Evolutionary conservation across 768 basidiomycete species (phyloP).

Genomic region (Neoboletus magnificus): DNA sequence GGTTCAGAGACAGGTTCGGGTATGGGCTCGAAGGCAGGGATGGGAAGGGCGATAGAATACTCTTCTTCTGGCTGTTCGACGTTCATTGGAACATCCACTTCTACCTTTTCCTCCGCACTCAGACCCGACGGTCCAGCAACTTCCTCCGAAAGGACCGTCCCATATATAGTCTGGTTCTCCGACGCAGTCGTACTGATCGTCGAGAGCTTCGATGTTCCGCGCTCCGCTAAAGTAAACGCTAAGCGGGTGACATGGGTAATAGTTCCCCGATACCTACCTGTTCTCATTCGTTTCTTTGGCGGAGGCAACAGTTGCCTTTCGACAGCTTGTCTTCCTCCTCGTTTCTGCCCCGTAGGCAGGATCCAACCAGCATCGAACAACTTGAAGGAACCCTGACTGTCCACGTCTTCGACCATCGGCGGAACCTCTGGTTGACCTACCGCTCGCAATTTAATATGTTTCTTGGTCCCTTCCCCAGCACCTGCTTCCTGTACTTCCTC

Average conservation of each 20-base stretch:
- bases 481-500: conserved; percentile 3
- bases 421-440: conserved; percentile 40
- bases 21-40: background rate
- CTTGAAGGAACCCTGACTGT: conserved; percentile 68
- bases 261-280: conserved; percentile 30
- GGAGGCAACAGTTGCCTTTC: conserved; percentile 47
- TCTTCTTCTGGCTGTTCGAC: conserved; percentile 12
- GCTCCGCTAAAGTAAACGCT: conserved; percentile 21
- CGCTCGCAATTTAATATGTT: conserved; percentile 23
- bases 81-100: conserved; percentile 14
- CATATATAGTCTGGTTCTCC: conserved; percentile 41
- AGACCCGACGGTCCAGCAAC: conserved; percentile 24
- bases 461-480: conserved; percentile 23
- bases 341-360: conserved; percentile 66
- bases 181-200: conserved; percentile 45
- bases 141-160: conserved; percentile 25
- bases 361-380: conserved; percentile 90
- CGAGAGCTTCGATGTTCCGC: conserved; percentile 43
- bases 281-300: conserved; percentile 53
- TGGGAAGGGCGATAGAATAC: background rate
- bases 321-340: conserved; percentile 52
- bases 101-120: conserved; percentile 15
- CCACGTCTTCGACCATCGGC: conserved; percentile 67
- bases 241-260: background rate
- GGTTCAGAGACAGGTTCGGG: conserved; percentile 2